Evolutionary conservation across 1,139 yeast species (phyloP).

Genomic region (Petasospora fabianii): DNA sequence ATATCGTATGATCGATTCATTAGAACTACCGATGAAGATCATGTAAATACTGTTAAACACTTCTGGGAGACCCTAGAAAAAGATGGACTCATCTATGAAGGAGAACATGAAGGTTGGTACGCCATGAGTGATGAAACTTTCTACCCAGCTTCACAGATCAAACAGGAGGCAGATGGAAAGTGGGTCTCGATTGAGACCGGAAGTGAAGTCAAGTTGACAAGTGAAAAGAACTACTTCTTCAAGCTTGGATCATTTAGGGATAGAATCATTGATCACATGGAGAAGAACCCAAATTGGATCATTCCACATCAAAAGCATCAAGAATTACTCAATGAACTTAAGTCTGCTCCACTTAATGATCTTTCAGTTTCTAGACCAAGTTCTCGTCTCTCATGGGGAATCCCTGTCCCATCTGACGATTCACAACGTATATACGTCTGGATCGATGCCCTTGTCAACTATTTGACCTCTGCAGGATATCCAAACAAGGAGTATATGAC

Average conservation of each 20-base stretch:
- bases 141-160: conserved; percentile 78
- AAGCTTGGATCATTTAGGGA: conserved; percentile 59
- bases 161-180: conserved; percentile 37
- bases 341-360: conserved; percentile 49
- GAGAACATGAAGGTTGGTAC: conserved; percentile 91
- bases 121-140: conserved; percentile 93
- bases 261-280: conserved; percentile 45
- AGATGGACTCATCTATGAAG: conserved; percentile 72
- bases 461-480: conserved; percentile 71
- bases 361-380: conserved; percentile 83
- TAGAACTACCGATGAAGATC: conserved; percentile 87
- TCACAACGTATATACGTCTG: conserved; percentile 87
- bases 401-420: conserved; percentile 78
- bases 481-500: conserved; percentile 32
- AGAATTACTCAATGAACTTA: conserved; percentile 58
- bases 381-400: conserved; percentile 81
- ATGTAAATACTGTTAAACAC: conserved; percentile 54
- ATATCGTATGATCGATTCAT: conserved; percentile 74
- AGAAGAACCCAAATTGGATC: conserved; percentile 52
- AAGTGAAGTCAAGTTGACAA: conserved; percentile 68
- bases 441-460: conserved; percentile 93
- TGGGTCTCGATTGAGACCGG: conserved; percentile 69
- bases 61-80: conserved; percentile 65
- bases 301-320: conserved; percentile 57
- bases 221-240: conserved; percentile 87